A percentile compares a stretch with the other conserved stretches of the same genome.
phyloP scores from a whole-genome alignment of 2,329 filamentous ascomycete species.

The Ceratocystis alfenasii region DNA sequence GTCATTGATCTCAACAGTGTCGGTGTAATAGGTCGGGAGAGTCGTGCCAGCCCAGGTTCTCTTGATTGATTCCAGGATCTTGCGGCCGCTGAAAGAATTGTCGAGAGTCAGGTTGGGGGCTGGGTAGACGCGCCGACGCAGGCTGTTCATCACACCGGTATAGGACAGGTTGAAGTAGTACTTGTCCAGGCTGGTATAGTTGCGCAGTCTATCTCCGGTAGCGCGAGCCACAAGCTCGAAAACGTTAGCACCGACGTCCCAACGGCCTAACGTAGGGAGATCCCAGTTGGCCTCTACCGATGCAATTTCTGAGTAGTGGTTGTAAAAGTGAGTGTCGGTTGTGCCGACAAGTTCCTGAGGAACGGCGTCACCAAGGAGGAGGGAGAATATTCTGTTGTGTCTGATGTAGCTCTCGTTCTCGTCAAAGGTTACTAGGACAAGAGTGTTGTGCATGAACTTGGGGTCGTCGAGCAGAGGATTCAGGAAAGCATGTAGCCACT shows the following conservation, averaged over 20 bases:
- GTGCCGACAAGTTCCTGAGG: slow-evolving; percentile 53
- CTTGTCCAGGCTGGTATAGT: slow-evolving; percentile 32
- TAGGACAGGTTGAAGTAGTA: slow-evolving; percentile 45
- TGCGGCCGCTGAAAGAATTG: slow-evolving; percentile 28
- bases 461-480: slow-evolving; percentile 55
- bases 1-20: slow-evolving; percentile 32
- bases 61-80: slow-evolving; percentile 31
- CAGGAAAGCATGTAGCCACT: slow-evolving; percentile 57
- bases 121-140: slow-evolving; percentile 30
- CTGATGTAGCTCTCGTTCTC: slow-evolving; percentile 59
- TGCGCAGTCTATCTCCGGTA: slow-evolving; percentile 43
- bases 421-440: slow-evolving; percentile 68
- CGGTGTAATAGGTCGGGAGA: slow-evolving; percentile 34
- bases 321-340: slow-evolving; percentile 57
- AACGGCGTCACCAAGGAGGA: slow-evolving; percentile 65
- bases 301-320: slow-evolving; percentile 59
- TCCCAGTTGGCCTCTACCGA: slow-evolving; percentile 58
- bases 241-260: slow-evolving; percentile 62
- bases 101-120: slow-evolving; percentile 33
- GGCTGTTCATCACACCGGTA: slow-evolving; percentile 37
- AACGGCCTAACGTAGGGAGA: slow-evolving; percentile 56
- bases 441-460: slow-evolving; percentile 63
- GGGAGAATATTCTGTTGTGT: slow-evolving; percentile 56
- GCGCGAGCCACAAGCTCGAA: slow-evolving; percentile 47
- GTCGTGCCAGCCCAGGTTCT: slow-evolving; percentile 14